Base-by-base conservation (phyloP, 768 basidiomycete genomes). In the Russula earlei region DNA sequence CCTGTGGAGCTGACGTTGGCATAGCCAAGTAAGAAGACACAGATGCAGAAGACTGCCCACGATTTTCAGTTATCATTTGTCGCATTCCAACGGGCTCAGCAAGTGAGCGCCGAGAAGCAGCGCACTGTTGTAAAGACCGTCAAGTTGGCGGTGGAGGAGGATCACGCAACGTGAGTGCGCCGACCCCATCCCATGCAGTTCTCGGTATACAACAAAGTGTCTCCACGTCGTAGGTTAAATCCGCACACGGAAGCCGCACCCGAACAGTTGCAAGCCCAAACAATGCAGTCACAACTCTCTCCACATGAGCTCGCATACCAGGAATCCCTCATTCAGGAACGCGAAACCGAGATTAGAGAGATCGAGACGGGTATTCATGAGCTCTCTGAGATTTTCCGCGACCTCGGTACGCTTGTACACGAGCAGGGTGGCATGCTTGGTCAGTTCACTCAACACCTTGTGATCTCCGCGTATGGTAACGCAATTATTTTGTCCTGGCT, bases 331-430 rank as follows among this genome's bases (percentile, higher is more conserved):
- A 92, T 96, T 51, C 84, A 87, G 49, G 96, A 99, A 67, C 86
- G 96, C 17, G 95, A 99, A 68, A 77, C 77, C 0, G 96, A 98
- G 65, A 98, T 98, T 52, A 82, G 88, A 49, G 93, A 97, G 67
- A 99, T 99, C 49, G 96, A 99, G 70, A 84, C 82, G 7, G 95
- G 96, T 7, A 97, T 99, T 53, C 91, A 95, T 65, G 95, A 99
- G 69, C 71, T 99, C 44, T 81, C 89, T 25, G 91, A 97, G 70
- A 97, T 99, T 66, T 98, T 99, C 77, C 82, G 89, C 48, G 94
- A 98, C 70, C 73, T 99, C 44, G 95, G 94, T 42, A 94, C 92
- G 15, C 76, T 99, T 44, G 94, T 99, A 1, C 82, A 84, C 56
- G 91, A 97, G 67, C 96, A 99, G 68, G 94, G 94, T 12, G 81